Evolutionary conservation across 2,329 filamentous ascomycete species (phyloP), one percentile per base, ranked within the genome.

Genomic region (Penicillium sp.): DNA sequence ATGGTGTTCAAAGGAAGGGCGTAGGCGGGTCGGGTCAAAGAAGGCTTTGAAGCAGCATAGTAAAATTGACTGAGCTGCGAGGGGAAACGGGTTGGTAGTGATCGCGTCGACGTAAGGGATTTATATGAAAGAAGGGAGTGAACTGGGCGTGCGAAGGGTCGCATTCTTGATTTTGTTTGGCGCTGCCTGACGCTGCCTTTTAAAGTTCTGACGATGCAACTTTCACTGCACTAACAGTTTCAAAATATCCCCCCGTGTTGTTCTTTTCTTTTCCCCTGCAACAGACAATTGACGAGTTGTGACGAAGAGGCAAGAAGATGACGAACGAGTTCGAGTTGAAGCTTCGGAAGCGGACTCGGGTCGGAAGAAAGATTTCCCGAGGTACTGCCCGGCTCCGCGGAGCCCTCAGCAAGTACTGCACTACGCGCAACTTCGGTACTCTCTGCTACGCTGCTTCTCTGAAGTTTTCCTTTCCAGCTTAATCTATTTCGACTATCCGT

Each of bases 331-430:
- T 20, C 40, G 23, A 39, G 24, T 25, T 37, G 35, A 29, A 35
- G 41, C 35, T 25, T 45, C 15, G 18, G 38, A 52, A 41, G 52
- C 44, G 42, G 42, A 44, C 23, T 24, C 52, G 56, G 46, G 39
- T 29, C 37, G 46, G 27, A 13, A 27, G 8, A 57, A 42, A 37
- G 32, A 57, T 59, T 42, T 39, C 54, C 57, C 62, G 52, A 32
- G 18, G 18, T 44, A 32, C 42, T 42, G 33, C 33, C 15, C 33
- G 33, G 46, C 58, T 58, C 61, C 57, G 57, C 61, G 63, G 59
- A 58, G 61, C 18, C 15, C 9, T 20, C 33, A 9, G 18, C 15
- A 37, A 40, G 38, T 40, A 40, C 13, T 40, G 20, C 12, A 24
- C 38, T 27, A 8, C 23, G 38, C 23, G 24, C 8, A 40, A 24